Percentiles rank a stretch among this genome's conserved stretches.
Conservation (phyloP, 2,329 filamentous ascomycete species). For the Trichoderma sp. region DNA sequence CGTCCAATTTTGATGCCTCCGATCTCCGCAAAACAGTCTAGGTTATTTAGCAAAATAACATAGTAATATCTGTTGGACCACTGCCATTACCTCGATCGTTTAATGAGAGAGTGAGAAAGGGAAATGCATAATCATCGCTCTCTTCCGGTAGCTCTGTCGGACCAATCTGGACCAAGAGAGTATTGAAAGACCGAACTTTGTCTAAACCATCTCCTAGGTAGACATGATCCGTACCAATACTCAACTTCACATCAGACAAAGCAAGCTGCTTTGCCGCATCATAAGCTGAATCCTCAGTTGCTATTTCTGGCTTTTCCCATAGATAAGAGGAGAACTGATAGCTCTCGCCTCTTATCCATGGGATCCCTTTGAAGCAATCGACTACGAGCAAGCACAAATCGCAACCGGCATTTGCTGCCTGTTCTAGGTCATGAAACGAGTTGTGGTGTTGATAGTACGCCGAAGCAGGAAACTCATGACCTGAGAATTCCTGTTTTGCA, state of each 20-base stretch:
- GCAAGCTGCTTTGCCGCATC: not conserved
- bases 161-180: not conserved
- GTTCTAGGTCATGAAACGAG: conserved; percentile 7
- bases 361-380: conserved; percentile 3
- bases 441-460: conserved; percentile 10
- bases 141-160: not conserved
- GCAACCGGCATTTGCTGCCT: not conserved
- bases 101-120: not conserved
- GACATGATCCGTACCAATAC: not conserved
- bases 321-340: not conserved
- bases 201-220: not conserved
- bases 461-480: not conserved
- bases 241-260: not conserved
- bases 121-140: not conserved
- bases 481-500: not conserved
- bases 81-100: not conserved
- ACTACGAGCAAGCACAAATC: conserved; percentile 10
- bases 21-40: not conserved
- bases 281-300: not conserved
- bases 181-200: not conserved
- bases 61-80: not conserved
- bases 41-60: not conserved
- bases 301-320: not conserved
- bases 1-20: not conserved
- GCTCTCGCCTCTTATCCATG: not conserved